Base-by-base conservation (phyloP, 1,284 basidiomycete species). In the Exobasidium cylindrosporum region DNA sequence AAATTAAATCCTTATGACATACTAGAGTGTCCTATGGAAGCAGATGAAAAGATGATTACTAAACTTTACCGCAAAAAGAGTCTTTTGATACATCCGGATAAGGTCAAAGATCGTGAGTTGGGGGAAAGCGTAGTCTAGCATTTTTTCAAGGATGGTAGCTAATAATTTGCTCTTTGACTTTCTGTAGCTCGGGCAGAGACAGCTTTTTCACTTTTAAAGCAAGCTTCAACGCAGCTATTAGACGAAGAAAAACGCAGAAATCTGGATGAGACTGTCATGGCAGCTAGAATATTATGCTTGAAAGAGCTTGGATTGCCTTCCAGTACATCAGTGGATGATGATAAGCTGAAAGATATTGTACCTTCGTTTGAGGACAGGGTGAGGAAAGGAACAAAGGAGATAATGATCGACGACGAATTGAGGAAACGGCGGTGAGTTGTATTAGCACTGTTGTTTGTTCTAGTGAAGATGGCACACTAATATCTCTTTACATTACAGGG, bases 1-100 rank as follows among this genome's bases (percentile, higher is more conserved):
- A 83, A 84, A 63, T 73, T 85, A 57, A 85, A 85, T 65, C 84
- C 84, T 5, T 85, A 84, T 75, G 84, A 85, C 61, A 81, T 85
- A 29, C 82, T 85, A 45, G 84, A 84, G 62, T 77, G 84, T 17
- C 80, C 82, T 21, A 75, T 81, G 3, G 75, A 80, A 52, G 81
- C 82, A 3, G 81, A 83, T 30, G 83, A 83, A 49, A 74, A 81
- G 54, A 82, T 83, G 35, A 82, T 85, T 70, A 84, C 84, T 69
- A 83, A 82, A 72, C 80, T 82, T 57, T 85, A 84, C 67, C 81
- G 84, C 61, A 84, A 83, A 73, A 84, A 84, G 72, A 84, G 83
- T 17, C 78, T 85, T 63, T 72, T 85, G 73, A 84, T 85, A 57
- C 84, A 85, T 70, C 84, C 84, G 14, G 84, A 85, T 76, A 85